A percentile compares a stretch with the other conserved stretches of the same genome.
Conservation (phyloP, 2,329 filamentous ascomycete genomes). For the Fusarium mexicanum region DNA sequence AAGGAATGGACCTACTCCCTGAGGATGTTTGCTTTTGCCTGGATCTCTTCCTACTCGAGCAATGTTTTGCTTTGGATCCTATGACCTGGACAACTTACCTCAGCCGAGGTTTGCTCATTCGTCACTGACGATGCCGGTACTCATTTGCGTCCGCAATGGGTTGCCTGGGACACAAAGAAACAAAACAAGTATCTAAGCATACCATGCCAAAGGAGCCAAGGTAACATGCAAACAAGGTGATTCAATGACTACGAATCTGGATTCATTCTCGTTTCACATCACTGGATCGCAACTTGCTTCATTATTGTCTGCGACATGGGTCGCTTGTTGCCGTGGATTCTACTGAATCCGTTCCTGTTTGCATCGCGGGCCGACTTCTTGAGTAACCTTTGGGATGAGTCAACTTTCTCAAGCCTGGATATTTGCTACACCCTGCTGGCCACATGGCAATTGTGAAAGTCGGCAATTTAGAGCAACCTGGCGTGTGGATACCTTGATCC, state of each 20-base stretch:
- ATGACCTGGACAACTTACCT: slow-evolving; percentile 20
- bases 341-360: not conserved
- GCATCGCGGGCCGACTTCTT: not conserved
- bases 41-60: slow-evolving; percentile 10
- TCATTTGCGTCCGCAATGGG: slow-evolving; percentile 27
- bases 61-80: slow-evolving; percentile 16
- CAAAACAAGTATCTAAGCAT: slow-evolving; percentile 23
- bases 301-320: slow-evolving; percentile 16
- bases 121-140: slow-evolving; percentile 27
- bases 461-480: not conserved
- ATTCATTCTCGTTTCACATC: not conserved
- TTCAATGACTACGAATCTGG: slow-evolving; percentile 6
- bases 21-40: slow-evolving; percentile 20
- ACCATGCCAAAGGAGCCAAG: slow-evolving; percentile 28
- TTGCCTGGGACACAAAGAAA: slow-evolving; percentile 15
- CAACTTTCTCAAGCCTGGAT: slow-evolving; percentile 13
- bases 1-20: slow-evolving; percentile 28
- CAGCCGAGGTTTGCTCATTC: slow-evolving; percentile 32
- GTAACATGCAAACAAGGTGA: slow-evolving; percentile 28
- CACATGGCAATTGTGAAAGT: slow-evolving; percentile 18
- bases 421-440: slow-evolving; percentile 25
- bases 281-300: slow-evolving; percentile 31
- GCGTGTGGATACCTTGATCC: not conserved
- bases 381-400: not conserved
- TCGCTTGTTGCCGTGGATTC: slow-evolving; percentile 15